phyloP scores from a whole-genome alignment of 2,329 filamentous ascomycete species.

The Epichloe bromicola region DNA sequence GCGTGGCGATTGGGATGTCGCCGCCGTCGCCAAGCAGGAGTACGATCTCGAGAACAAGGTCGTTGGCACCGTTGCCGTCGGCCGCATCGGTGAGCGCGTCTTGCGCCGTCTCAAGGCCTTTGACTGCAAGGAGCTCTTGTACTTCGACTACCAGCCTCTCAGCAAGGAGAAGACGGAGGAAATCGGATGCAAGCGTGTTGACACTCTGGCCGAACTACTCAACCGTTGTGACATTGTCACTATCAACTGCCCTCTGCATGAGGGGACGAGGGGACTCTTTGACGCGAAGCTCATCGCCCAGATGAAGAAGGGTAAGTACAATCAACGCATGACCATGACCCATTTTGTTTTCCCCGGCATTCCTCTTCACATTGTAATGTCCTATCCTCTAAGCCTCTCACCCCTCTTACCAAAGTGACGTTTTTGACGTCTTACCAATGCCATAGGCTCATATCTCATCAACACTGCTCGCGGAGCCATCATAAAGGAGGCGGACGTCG shows the following conservation, averaged over 20 bases:
- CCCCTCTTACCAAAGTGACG: neutral
- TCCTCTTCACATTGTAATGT: no score
- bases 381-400: no score
- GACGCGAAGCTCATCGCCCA: slow-evolving; percentile 97
- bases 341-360: no score
- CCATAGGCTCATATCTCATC: slow-evolving; percentile 78
- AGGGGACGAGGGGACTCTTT: slow-evolving; percentile 92
- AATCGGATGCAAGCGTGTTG: slow-evolving; percentile 86
- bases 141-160: slow-evolving; percentile 98
- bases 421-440: neutral
- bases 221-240: slow-evolving; percentile 93
- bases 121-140: slow-evolving; percentile 98
- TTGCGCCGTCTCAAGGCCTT: slow-evolving; percentile 92
- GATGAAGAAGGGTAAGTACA: slow-evolving; percentile 80
- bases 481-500: slow-evolving; percentile 98
- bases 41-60: slow-evolving; percentile 96
- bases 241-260: slow-evolving; percentile 98
- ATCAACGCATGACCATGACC: neutral
- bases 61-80: slow-evolving; percentile 92
- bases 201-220: slow-evolving; percentile 84
- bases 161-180: slow-evolving; percentile 76
- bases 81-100: slow-evolving; percentile 96
- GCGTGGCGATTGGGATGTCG: slow-evolving; percentile 87
- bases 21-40: slow-evolving; percentile 93
- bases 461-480: slow-evolving; percentile 99